phyloP scores from a whole-genome alignment of 352 stramenopile species.

The Globisporangium viniferum region DNA sequence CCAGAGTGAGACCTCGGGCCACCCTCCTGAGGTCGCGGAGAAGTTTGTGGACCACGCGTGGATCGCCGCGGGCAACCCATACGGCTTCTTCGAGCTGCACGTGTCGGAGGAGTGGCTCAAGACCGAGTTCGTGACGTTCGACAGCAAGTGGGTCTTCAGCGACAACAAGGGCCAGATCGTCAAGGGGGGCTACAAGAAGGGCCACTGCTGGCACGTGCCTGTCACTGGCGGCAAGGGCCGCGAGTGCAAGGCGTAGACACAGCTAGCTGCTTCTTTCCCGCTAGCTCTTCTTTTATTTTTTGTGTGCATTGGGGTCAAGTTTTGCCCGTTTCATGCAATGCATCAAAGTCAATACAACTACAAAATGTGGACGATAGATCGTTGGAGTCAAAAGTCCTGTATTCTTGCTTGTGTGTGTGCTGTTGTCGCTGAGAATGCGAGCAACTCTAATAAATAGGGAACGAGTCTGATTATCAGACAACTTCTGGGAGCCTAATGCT shows the following conservation, averaged over 20 bases:
- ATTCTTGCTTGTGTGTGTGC: not conserved
- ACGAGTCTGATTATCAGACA: not conserved
- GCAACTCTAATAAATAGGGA: not conserved
- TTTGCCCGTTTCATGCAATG: not conserved
- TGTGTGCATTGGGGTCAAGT: not conserved
- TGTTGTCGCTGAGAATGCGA: not conserved
- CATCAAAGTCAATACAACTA: not conserved
- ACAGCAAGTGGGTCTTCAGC: slow-evolving; percentile 78
- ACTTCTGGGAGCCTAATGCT: not conserved
- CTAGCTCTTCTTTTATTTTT: not conserved
- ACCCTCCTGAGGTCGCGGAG: slow-evolving; percentile 62
- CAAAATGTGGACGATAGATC: not conserved
- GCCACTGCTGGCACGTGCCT: slow-evolving; percentile 84
- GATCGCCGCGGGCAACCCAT: slow-evolving; percentile 76
- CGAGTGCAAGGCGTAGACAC: slow-evolving; percentile 38
- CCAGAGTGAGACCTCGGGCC: slow-evolving; percentile 78
- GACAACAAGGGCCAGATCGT: slow-evolving; percentile 72
- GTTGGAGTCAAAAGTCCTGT: not conserved
- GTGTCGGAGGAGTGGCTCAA: slow-evolving; percentile 86
- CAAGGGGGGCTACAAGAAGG: slow-evolving; percentile 72
- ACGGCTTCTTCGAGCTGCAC: slow-evolving; percentile 83
- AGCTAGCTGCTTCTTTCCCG: not conserved
- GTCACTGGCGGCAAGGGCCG: slow-evolving; percentile 62
- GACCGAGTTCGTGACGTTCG: slow-evolving; percentile 83
- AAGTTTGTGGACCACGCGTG: slow-evolving; percentile 82